Percentiles rank a stretch among this genome's conserved stretches.
These are phyloP conservation scores for Diaporthe humulicola DNA, from an alignment of 2,329 filamentous ascomycete species.

Conservation along the genomic window DNA sequence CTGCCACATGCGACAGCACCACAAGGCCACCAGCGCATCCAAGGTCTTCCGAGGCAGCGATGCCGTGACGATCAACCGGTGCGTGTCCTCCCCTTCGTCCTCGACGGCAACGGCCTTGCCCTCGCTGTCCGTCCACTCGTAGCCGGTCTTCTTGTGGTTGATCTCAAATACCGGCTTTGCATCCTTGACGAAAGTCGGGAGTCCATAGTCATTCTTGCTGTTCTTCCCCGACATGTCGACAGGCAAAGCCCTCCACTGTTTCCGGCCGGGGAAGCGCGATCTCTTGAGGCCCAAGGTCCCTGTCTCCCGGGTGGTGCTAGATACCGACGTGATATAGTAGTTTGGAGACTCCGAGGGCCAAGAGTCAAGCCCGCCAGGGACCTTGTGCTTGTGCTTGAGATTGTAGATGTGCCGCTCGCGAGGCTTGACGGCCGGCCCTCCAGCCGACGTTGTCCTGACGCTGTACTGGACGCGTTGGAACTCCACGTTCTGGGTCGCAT, in stretches of 20 bases:
- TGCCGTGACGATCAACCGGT: conserved; percentile 35
- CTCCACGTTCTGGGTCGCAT: conserved; percentile 42
- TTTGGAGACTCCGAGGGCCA: conserved; percentile 43
- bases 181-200: conserved; percentile 32
- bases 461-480: conserved; percentile 44
- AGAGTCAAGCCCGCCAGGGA: background rate
- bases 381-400: conserved; percentile 40
- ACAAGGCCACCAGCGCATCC: conserved; percentile 39
- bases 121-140: conserved; percentile 1
- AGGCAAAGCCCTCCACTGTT: conserved; percentile 38
- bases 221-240: conserved; percentile 36
- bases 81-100: background rate
- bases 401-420: conserved; percentile 44
- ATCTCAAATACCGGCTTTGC: conserved; percentile 35
- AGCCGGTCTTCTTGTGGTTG: conserved; percentile 6
- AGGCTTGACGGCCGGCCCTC: conserved; percentile 39
- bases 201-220: conserved; percentile 13
- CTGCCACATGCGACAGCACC: conserved; percentile 39
- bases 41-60: conserved; percentile 32
- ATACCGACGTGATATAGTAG: conserved; percentile 42
- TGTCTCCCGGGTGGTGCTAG: conserved; percentile 19
- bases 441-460: conserved; percentile 39
- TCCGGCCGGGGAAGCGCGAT: conserved; percentile 19
- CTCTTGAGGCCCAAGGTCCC: conserved; percentile 39
- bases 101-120: conserved; percentile 35